Evolutionary conservation across 2,329 filamentous ascomycete species (phyloP), one percentile per base, ranked within the genome.

Genomic region (Incumbomyces delicatus): DNA sequence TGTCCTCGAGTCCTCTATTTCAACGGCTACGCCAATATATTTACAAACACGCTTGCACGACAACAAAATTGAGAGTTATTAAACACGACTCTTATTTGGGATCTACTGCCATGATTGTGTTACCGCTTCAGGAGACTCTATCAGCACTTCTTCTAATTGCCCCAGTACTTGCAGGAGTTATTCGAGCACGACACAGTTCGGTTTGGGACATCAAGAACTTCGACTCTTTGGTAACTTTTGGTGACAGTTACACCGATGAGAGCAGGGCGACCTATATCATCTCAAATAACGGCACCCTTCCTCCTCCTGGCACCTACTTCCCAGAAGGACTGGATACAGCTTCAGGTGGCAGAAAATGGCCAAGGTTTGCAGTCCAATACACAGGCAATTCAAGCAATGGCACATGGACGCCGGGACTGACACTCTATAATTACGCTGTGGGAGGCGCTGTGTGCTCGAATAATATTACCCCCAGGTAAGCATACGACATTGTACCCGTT

Each of bases 181-280:
- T 43, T 20, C 40, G 27, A 39, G 33, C 13, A 14, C 31, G 18
- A 17, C 27, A 7, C 14, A 22, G n/a, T 8, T 40, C 44, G 20
- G 56, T 50, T 13, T 62, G 59, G 59, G 51, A 53, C 11, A 56
- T 72, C 34, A 63, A 64, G 29, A 67, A 69, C 32, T 79, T 86
- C 59, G 71, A 77, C 22, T 81, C 77, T 41, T 61, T 87, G 32
- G 74, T 87, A 33, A 73, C 79, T 0, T 87, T 88, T 59, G 83
- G 84, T 11, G 82, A 87, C 62, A 86, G 81, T 63, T 88, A 83
- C 58, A 86, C 83, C 1, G 85, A 89, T 58, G 81, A 87, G 57
- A 77, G 74, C 11, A 76, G 85, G 8, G 61, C 85, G 8, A 58
- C 59, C 8, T 87, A 85, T 59, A 83, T 88, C 58, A 64, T 68